Percentiles rank a stretch among this genome's conserved stretches.
phyloP scores from a whole-genome alignment of 139 green algal genomes.

The Chlamydomonas sphaeroides region DNA sequence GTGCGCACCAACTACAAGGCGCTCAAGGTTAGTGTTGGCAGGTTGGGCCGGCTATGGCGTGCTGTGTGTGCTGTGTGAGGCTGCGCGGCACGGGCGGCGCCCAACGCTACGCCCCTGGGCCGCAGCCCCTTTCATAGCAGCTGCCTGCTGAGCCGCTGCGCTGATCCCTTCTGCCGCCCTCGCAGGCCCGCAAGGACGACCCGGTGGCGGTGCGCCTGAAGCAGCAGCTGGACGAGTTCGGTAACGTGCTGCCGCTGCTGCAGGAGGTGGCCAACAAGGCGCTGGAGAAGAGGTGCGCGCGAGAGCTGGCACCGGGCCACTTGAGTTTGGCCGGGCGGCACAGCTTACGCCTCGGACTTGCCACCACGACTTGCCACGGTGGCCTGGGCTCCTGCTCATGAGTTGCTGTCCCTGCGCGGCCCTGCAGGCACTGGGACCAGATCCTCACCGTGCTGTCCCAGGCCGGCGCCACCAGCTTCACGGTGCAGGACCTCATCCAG shows the following conservation, averaged over 20 bases:
- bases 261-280: constrained; percentile 68
- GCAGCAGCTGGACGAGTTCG: constrained; percentile 77
- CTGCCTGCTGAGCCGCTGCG: not conserved
- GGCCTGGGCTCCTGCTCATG: too few species aligned
- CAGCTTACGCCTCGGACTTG: too few species aligned
- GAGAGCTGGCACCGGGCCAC: too few species aligned
- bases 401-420: not conserved
- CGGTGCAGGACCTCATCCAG: constrained; percentile 38
- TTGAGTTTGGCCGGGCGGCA: too few species aligned
- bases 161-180: too few species aligned
- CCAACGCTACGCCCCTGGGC: too few species aligned
- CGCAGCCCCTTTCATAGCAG: too few species aligned
- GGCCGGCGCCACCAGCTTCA: constrained; percentile 40
- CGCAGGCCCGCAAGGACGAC: constrained; percentile 54
- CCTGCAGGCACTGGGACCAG: constrained; percentile 58
- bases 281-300: constrained; percentile 52
- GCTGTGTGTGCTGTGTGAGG: too few species aligned
- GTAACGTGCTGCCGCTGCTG: constrained; percentile 63
- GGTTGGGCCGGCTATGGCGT: too few species aligned
- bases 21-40: too few species aligned
- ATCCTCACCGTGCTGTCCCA: constrained; percentile 52
- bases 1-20: constrained; percentile 59
- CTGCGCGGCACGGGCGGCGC: too few species aligned
- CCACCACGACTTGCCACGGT: too few species aligned
- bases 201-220: constrained; percentile 71